A percentile compares a stretch with the other conserved stretches of the same genome.
Conservation (phyloP, 2,329 filamentous ascomycete species). For the Diaporthe eres region DNA sequence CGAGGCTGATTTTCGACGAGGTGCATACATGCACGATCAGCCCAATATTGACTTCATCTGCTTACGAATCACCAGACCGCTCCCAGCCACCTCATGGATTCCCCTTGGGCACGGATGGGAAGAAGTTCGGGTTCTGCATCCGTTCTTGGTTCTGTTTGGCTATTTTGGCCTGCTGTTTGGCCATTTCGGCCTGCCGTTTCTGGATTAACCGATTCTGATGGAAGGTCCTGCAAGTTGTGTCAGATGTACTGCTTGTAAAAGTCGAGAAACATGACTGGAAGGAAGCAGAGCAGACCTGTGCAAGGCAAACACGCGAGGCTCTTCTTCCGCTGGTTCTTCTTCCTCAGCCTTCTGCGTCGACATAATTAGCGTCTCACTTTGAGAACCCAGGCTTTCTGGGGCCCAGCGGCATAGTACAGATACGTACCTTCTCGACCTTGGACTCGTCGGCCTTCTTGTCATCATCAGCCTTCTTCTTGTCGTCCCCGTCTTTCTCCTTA, state of each 20-base stretch:
- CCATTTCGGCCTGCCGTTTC: conserved; percentile 82
- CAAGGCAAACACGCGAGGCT: conserved; percentile 85
- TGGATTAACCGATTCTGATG: conserved; percentile 88
- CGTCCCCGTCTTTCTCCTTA: conserved; percentile 55
- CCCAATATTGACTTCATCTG: conserved; percentile 43
- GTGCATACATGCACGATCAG: neutral
- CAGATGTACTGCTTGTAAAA: neutral
- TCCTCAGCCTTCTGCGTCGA: conserved; percentile 54
- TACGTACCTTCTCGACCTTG: conserved; percentile 49
- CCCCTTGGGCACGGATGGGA: conserved; percentile 86
- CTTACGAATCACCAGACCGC: neutral
- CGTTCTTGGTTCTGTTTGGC: conserved; percentile 87
- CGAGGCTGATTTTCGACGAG: neutral
- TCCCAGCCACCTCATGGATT: conserved; percentile 53
- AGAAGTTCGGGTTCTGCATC: conserved; percentile 81
- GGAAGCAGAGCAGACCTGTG: conserved; percentile 73
- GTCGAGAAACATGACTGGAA: conserved; percentile 40
- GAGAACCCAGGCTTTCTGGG: neutral
- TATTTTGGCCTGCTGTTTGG: conserved; percentile 66
- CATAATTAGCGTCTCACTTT: conserved; percentile 53
- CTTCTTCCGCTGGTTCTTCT: conserved; percentile 67
- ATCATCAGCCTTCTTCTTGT: conserved; percentile 57
- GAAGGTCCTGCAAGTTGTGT: conserved; percentile 74
- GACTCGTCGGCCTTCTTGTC: conserved; percentile 53
- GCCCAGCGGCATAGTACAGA: neutral